Conservation (phyloP, 2,329 filamentous ascomycete species). For the Coniosporium tulheliwenetii region DNA sequence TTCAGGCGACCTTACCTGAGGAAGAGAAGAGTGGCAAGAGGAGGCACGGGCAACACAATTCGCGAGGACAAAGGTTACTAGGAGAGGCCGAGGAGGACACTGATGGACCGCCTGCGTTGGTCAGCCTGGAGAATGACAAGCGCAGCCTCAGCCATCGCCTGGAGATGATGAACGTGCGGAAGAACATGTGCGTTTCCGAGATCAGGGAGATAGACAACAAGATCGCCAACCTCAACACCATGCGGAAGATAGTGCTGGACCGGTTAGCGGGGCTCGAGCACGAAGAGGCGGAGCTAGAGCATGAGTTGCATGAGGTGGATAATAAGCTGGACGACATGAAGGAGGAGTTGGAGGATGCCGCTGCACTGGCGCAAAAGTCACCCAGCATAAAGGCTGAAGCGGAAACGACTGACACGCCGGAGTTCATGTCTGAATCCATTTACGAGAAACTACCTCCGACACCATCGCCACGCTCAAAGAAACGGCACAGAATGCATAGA, state of each 20-base stretch:
- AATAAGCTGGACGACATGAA: slow-evolving; percentile 47
- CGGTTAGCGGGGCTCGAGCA: slow-evolving; percentile 74
- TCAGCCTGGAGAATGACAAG: slow-evolving; percentile 66
- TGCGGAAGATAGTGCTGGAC: slow-evolving; percentile 84
- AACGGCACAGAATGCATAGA: slow-evolving; percentile 40
- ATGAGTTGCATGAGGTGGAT: slow-evolving; percentile 53
- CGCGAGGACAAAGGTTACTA: slow-evolving; percentile 62
- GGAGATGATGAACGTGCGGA: slow-evolving; percentile 81
- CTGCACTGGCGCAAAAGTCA: slow-evolving; percentile 26
- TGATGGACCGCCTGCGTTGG: slow-evolving; percentile 49
- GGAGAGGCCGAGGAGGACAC: slow-evolving; percentile 42
- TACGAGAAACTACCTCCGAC: slow-evolving; percentile 59
- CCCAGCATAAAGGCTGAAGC: slow-evolving; percentile 8
- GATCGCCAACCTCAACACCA: slow-evolving; percentile 79
- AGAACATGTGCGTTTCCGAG: slow-evolving; percentile 95
- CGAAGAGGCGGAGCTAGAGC: slow-evolving; percentile 79
- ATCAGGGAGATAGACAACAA: slow-evolving; percentile 96
- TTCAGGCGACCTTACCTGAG: slow-evolving; percentile 78
- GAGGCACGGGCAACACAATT: slow-evolving; percentile 48
- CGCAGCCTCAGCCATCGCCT: slow-evolving; percentile 67
- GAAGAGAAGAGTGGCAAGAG: slow-evolving; percentile 43
- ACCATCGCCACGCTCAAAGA: slow-evolving; percentile 43
- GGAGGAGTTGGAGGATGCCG: slow-evolving; percentile 39
- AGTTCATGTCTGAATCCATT: slow-evolving; percentile 96
- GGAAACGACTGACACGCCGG: slow-evolving; percentile 19